These are phyloP conservation scores for Curvularia sp. DNA, from an alignment of 2,329 filamentous ascomycete species.

Conservation along the genomic window DNA sequence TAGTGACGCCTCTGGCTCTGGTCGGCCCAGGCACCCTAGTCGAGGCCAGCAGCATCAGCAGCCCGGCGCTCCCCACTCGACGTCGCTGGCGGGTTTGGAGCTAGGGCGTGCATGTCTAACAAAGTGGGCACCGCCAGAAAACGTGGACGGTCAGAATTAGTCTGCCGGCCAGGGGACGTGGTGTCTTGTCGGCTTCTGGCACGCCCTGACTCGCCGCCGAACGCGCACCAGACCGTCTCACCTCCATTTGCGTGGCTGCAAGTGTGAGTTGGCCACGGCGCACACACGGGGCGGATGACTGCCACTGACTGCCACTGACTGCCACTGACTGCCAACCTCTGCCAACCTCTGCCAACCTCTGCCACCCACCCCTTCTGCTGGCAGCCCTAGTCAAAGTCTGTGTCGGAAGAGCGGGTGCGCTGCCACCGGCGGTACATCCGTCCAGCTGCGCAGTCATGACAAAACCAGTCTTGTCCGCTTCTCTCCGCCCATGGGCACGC, in stretches of 20 bases:
- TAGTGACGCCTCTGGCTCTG: conserved; percentile 44
- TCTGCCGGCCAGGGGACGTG: conserved; percentile 42
- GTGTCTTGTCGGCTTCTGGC: conserved; percentile 49
- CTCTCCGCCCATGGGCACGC: conserved; percentile 21
- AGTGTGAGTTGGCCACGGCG: conserved; percentile 41
- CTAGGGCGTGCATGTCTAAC: conserved; percentile 40
- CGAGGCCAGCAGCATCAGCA: conserved; percentile 46
- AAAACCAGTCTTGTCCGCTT: conserved; percentile 27
- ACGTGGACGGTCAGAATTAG: conserved; percentile 49
- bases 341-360: not conserved
- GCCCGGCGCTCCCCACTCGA: conserved; percentile 43
- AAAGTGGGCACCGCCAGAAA: conserved; percentile 47
- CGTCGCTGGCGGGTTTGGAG: conserved; percentile 37
- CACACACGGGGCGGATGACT: conserved; percentile 9
- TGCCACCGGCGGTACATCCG: conserved; percentile 16
- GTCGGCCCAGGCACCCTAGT: conserved; percentile 43
- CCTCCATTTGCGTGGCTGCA: conserved; percentile 37
- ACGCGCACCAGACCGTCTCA: conserved; percentile 38
- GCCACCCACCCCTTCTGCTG: not conserved
- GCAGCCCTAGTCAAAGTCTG: conserved; percentile 27
- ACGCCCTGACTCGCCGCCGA: conserved; percentile 43
- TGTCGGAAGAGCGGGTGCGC: conserved; percentile 46
- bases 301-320: not conserved
- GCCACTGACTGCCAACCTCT: not conserved
- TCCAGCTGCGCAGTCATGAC: conserved; percentile 35